Evolutionary conservation across 441 rosid genomes (phyloP), one percentile per base, ranked within the genome.

Genomic region (Populus hybrid): DNA sequence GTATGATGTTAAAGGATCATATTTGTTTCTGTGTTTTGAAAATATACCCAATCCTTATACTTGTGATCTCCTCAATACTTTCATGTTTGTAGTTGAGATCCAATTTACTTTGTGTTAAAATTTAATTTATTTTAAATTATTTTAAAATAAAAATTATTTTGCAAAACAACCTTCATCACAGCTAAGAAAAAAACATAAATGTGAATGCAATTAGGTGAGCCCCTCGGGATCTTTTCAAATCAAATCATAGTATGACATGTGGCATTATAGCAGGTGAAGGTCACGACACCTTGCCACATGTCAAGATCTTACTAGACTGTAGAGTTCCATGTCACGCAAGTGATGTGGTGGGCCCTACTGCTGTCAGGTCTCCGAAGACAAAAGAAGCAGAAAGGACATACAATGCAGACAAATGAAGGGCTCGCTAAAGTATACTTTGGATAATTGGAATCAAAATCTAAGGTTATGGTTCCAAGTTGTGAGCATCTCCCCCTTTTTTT

Each of bases 351-450:
- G 69, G 10, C 69, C 24, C 24, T 10, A 24, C 24, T 28, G 8
- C 26, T 1, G 57, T 10, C 50, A 21, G 46, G 32, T 66, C 23
- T 5, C 14, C 18, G 10, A 75, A 34, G 79, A 72, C 66, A 34
- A 65, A 71, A 50, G 71, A 32, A 23, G 65, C 70, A 67, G 61
- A 74, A 59, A 28, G 61, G 83, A 80, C 77, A 74, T 46, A 65
- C 36, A 61, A 67, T 65, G 67, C 10, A 59, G 77, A 80, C 63
- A 54, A 54, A 18, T 5, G 21, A 54, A 50, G 69, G 34, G 34
- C 6, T 32, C 20, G 71, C 10, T 46, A 59, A 69, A 14, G 9
- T 38, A 50, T 16, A 11, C 0, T 24, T 68, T 12, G 35, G 24
- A 12, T 36, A 34, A 50, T 73, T 63, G 70, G 76, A 9, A 35